A percentile compares a stretch with the other conserved stretches of the same genome.
phyloP scores from a whole-genome alignment of 306 rosid species.

The Trichosanthes cucumerina region DNA sequence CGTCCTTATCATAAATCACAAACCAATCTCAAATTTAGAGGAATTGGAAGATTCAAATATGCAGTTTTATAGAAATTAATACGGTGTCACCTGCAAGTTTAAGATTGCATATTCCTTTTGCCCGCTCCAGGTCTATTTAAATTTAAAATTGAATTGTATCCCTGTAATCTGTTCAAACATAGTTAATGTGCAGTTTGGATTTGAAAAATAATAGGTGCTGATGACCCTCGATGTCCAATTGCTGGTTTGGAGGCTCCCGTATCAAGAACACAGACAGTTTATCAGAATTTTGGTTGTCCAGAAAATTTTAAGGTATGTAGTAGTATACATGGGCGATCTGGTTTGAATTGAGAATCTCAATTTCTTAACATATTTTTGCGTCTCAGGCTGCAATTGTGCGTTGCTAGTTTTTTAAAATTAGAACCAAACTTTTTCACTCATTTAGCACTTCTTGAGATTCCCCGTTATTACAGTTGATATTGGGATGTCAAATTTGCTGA shows the following conservation, averaged over 20 bases:
- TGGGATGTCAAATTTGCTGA: too few relatives aligned
- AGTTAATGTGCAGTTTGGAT: conserved; percentile 13
- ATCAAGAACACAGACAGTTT: conserved; percentile 31
- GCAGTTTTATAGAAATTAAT: neutral
- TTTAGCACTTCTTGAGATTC: neutral
- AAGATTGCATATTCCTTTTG: neutral
- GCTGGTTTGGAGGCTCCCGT: conserved; percentile 42
- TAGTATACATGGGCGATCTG: conserved; percentile 9
- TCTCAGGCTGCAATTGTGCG: neutral
- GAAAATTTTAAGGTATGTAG: conserved; percentile 62
- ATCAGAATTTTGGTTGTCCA: conserved; percentile 22
- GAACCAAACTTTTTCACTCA: neutral
- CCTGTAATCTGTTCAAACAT: neutral
- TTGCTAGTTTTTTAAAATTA: neutral
- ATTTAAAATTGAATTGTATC: neutral
- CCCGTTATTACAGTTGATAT: too few relatives aligned
- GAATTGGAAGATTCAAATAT: neutral
- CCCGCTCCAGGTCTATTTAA: neutral
- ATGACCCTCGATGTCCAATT: conserved; percentile 72
- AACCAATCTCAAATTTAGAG: neutral
- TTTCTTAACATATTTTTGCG: neutral
- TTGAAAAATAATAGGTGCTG: conserved; percentile 45
- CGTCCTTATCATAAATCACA: too few relatives aligned
- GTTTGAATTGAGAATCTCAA: neutral
- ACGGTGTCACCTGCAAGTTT: neutral